Base-by-base conservation (phyloP, 371 early-diverging fungal species). In the Lichtheimia ramosa region DNA sequence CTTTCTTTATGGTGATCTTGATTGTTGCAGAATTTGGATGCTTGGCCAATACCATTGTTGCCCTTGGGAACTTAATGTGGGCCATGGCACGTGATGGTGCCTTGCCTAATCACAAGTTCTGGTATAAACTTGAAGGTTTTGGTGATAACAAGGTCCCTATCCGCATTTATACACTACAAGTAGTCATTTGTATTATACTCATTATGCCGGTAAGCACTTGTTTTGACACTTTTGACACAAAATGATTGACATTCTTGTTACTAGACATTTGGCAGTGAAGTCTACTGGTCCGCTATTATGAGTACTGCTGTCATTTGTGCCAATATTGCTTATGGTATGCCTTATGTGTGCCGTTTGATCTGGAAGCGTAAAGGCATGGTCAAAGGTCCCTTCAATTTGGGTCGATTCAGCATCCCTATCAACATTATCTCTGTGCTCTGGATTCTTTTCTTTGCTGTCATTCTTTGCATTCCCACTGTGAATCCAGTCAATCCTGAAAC, bases 331-430 rank as follows among this genome's bases (percentile, higher is more conserved):
- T 70, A 70, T 52, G 61, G 63, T 41, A 64, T 66, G 8, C 71
- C 71, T 6, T 56, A 54, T 24, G 56, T 66, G 21, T 70, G 71
- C 39, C 71, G 71, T 14, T 54, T 70, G 42, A 54, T 70, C 3
- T 70, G 64, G 62, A 61, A 57, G 50, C 61, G 61, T 12, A 14
- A 62, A 6, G 50, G 28, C 23, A 59, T 64, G 59, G 56, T 55
- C n/a, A 64, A 59, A 16, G 72, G 72, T 13, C 65, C 68, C 14
- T 71, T 67, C 53, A 52, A 50, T 49, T 63, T 71, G 6, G 72
- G 72, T 6, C 50, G 58, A 12, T 67, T 27, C 48, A 62, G 63
- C 18, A 46, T 71, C 7, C 65, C 65, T 6, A 43, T 71, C 52
- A 67, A 64, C 48, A 21, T 55, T 28, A 23, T 71, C 28, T 49